Base-by-base conservation (phyloP, 2,329 filamentous ascomycete genomes). In the Fusarium incarnatum region DNA sequence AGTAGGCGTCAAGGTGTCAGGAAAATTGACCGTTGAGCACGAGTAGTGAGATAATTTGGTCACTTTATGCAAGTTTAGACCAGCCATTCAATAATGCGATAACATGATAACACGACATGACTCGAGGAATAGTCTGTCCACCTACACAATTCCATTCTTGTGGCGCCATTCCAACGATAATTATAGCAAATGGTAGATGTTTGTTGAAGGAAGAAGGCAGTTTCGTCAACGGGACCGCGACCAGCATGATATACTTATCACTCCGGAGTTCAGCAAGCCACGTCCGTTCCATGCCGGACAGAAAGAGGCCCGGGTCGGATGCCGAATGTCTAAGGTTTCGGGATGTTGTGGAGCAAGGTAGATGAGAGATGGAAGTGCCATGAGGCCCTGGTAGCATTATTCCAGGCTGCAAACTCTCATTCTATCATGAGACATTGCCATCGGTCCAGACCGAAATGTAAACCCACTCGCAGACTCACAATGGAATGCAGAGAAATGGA, bases 261-360 rank as follows among this genome's bases (percentile, higher is more conserved):
- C 30, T 30, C 50, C 67, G 57, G 67, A 55, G 22, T 25, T 49
- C 10, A 16, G 45, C 37, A 49, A 50, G 47, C 41, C 57, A 64
- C 41, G 22, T 44, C 62, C 67, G 67, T 46, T 64, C 67, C 57
- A 63, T 70, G 37, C 47, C 25, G 49, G 49, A 48, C 40, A 40
- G 42, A 25, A 53, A 27, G 23, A 22, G 23, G 13, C 30, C 30
- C 44, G 44, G 45, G 25, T 32, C 27, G 40, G 46, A 23, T 34
- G 27, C 42, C 40, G 67, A 55, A 45, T 41, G 16, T 22, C 49
- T 20, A 28, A 68, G 32, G 52, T 61, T 62, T 47, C 40, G 52
- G 28, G 25, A 49, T 37, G 12, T 27, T 48, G 28, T 23, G 54
- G 47, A 68, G 48, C n/a, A 34, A 40, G 37, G 30, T 28, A 41